Evolutionary conservation across 345 rosid species (phyloP).

Genomic region (Kernera saxatilis): DNA sequence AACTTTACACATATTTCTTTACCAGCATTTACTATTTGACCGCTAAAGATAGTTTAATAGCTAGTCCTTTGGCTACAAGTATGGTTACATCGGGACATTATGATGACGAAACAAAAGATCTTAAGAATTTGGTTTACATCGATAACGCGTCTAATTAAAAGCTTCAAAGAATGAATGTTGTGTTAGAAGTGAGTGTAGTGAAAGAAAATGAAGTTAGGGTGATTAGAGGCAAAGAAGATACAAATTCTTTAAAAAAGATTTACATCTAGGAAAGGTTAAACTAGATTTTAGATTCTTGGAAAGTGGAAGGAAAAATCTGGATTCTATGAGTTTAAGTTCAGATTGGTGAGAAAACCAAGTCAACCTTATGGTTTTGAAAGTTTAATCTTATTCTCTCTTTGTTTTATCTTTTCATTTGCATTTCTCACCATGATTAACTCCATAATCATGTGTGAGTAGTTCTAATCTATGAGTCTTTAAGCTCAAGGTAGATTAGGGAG

Average conservation of each 20-base stretch:
- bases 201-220: conserved; percentile 56
- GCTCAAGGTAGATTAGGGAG: too few species aligned
- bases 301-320: conserved; percentile 45
- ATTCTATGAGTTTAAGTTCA: conserved; percentile 44
- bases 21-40: conserved; percentile 52
- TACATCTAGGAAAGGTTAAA: conserved; percentile 62
- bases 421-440: too few species aligned
- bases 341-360: conserved; percentile 41
- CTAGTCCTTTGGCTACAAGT: conserved; percentile 36
- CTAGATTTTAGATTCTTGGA: conserved; percentile 41
- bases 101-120: conserved; percentile 43
- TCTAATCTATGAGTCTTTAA: too few species aligned
- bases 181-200: conserved; percentile 42
- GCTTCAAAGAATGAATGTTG: conserved; percentile 63
- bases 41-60: conserved; percentile 18
- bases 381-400: too few species aligned
- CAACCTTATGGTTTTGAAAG: conserved; percentile 53
- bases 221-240: conserved; percentile 51
- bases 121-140: conserved; percentile 40
- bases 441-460: too few species aligned
- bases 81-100: conserved; percentile 59
- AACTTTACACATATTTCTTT: too few species aligned
- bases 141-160: too few species aligned
- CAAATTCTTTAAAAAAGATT: conserved; percentile 26
- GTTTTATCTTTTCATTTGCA: too few species aligned